Base-by-base conservation (phyloP, 148 eudicot genomes). In the Suaeda aralocaspica region DNA sequence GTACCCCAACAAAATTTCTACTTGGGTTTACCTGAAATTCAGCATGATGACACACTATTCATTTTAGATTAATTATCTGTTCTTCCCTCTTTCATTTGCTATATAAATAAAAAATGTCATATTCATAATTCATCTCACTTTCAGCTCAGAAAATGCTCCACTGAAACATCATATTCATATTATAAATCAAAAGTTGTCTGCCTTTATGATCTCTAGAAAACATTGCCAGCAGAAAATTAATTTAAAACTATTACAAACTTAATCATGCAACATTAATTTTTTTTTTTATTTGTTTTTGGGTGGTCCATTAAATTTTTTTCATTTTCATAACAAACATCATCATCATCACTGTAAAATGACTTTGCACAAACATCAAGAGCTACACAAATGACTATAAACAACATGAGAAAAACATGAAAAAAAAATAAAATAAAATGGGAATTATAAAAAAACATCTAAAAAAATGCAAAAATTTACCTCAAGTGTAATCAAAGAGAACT, bases 231-330 rank as follows among this genome's bases (percentile, higher is more conserved):
- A 48, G 25, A 29, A 45, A 26, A 56, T 7, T 21, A 21, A 28
- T 49, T 24, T 19, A 71, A 69, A 64, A 65, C 68, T 5, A 55
- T 19, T 2, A 11, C 29, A n/a, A 46, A 49, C 29, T 36, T 49
- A 67, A 67, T 77, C 64, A 72, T 59, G 67, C 62, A 48, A 52
- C 48, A 45, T 50, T 11, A 24, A 18, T 50, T 59, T 18, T 0
- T 57, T 57, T 57, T 15, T n/a, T n/a, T n/a, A n/a, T n/a, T n/a
- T n/a, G n/a, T n/a, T n/a, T 44, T 64, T 50, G 67, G 53, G 80
- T 77, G 80, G 76, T 67, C 80, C 76, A n/a, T 39, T 30, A n/a
- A 59, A n/a, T n/a, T n/a, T n/a, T 59, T 71, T 77, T 25, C 19
- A 60, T 60, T 66, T 76, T 65, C 59, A 69, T 44, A 21, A 13